phyloP scores from a whole-genome alignment of 345 rosid genomes.

The Carallia brachiata region DNA sequence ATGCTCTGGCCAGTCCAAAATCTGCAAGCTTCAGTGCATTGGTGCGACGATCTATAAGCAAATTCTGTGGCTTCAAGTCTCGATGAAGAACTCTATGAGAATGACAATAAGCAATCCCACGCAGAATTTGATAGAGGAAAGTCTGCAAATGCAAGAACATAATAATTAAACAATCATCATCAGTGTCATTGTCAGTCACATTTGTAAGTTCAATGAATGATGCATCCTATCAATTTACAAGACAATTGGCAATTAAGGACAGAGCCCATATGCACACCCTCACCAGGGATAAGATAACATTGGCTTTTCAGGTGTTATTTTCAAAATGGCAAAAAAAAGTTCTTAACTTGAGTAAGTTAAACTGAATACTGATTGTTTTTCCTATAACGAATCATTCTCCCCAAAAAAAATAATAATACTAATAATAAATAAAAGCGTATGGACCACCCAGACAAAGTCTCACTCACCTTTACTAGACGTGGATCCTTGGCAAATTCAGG shows the following conservation, averaged over 20 bases:
- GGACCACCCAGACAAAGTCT: conserved; percentile 7
- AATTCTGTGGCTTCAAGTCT: conserved; percentile 95
- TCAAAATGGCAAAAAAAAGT: too few relatives aligned
- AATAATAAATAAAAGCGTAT: background rate
- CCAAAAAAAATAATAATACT: background rate
- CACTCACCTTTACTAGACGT: conserved; percentile 73
- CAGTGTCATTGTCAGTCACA: too few relatives aligned
- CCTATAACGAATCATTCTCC: background rate
- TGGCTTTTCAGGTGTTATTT: background rate
- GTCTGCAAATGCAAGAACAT: conserved; percentile 47
- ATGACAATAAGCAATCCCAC: conserved; percentile 91
- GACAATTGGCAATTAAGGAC: background rate
- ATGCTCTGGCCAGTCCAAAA: conserved; percentile 97
- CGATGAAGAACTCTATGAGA: conserved; percentile 98
- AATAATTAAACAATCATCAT: background rate
- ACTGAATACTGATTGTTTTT: background rate
- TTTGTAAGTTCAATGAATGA: too few relatives aligned
- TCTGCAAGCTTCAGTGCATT: conserved; percentile 95
- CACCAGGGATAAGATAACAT: background rate
- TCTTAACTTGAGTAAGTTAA: background rate
- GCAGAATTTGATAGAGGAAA: conserved; percentile 88
- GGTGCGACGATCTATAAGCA: conserved; percentile 84
- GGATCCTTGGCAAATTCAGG: conserved; percentile 90
- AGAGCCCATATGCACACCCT: too few relatives aligned
- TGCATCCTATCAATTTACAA: background rate